Conservation (phyloP, 306 rosid genomes). For the Cercis canadensis region DNA sequence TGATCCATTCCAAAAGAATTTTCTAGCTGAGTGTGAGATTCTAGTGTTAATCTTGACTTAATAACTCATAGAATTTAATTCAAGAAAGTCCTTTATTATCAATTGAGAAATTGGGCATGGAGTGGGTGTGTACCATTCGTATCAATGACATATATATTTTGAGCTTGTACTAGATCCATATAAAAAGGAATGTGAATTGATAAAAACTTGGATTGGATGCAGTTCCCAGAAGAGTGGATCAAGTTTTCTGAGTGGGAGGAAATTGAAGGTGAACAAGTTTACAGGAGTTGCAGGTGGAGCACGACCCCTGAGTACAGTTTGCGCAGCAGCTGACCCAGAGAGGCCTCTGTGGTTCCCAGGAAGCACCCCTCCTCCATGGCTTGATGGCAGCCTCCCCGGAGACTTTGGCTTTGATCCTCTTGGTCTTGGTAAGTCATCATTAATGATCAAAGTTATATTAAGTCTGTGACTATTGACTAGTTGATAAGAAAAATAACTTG, state of each 20-base stretch:
- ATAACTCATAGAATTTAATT: no score
- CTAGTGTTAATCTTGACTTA: background rate
- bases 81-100: no score
- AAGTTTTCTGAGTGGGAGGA: slow-evolving; percentile 58
- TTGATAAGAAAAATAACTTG: no score
- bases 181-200: no score
- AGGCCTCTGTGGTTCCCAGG: slow-evolving; percentile 86
- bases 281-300: slow-evolving; percentile 22
- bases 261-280: slow-evolving; percentile 49
- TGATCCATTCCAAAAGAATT: background rate
- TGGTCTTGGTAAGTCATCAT: slow-evolving; percentile 56
- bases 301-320: slow-evolving; percentile 38
- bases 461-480: no score
- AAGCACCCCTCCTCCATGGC: slow-evolving; percentile 78
- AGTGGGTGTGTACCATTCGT: background rate
- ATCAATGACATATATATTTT: background rate
- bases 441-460: background rate
- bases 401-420: slow-evolving; percentile 83
- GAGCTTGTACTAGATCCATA: no score
- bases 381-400: slow-evolving; percentile 81
- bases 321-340: slow-evolving; percentile 61
- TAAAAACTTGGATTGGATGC: slow-evolving; percentile 19
- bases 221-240: slow-evolving; percentile 61
- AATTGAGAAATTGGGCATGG: no score
- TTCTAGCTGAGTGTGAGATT: background rate